phyloP scores from a whole-genome alignment of 2,329 filamentous ascomycete genomes.

The Talaromyces sp. region DNA sequence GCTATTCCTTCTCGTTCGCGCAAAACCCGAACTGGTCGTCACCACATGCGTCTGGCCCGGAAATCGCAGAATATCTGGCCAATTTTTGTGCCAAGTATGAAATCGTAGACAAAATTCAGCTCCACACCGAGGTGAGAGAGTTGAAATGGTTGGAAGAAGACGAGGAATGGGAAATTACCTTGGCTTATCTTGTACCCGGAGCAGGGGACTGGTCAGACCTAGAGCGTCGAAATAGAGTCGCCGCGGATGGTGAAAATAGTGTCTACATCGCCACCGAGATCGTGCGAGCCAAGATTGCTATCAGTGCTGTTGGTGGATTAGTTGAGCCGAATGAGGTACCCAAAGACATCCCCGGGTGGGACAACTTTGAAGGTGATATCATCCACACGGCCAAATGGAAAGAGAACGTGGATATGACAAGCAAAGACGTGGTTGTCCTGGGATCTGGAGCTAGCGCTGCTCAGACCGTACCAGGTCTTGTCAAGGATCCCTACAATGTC shows the following conservation, averaged over 20 bases:
- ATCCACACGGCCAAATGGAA: constrained; percentile 57
- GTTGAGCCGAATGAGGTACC: constrained; percentile 52
- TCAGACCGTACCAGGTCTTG: constrained; percentile 51
- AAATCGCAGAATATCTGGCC: constrained; percentile 50
- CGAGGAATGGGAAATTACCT: constrained; percentile 51
- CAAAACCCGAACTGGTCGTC: constrained; percentile 50
- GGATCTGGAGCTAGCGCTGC: constrained; percentile 56
- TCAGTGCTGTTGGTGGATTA: constrained; percentile 52
- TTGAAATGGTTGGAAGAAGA: constrained; percentile 50
- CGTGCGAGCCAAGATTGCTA: constrained; percentile 50
- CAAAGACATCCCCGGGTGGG: constrained; percentile 46
- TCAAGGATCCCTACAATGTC: constrained; percentile 43
- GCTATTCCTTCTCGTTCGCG: constrained; percentile 55
- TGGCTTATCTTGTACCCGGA: constrained; percentile 48
- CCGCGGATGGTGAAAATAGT: constrained; percentile 40
- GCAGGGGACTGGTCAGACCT: constrained; percentile 49
- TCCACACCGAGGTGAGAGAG: constrained; percentile 53
- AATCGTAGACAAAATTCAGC: constrained; percentile 54
- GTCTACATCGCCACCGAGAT: constrained; percentile 49
- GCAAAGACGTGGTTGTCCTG: constrained; percentile 54
- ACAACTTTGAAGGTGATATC: constrained; percentile 50
- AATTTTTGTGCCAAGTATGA: constrained; percentile 49
- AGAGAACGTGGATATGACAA: constrained; percentile 46
- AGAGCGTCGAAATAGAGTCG: constrained; percentile 41
- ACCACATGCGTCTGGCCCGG: constrained; percentile 44